Evolutionary conservation across 1,284 basidiomycete genomes (phyloP).

Genomic region (Leccinum subrobustum): DNA sequence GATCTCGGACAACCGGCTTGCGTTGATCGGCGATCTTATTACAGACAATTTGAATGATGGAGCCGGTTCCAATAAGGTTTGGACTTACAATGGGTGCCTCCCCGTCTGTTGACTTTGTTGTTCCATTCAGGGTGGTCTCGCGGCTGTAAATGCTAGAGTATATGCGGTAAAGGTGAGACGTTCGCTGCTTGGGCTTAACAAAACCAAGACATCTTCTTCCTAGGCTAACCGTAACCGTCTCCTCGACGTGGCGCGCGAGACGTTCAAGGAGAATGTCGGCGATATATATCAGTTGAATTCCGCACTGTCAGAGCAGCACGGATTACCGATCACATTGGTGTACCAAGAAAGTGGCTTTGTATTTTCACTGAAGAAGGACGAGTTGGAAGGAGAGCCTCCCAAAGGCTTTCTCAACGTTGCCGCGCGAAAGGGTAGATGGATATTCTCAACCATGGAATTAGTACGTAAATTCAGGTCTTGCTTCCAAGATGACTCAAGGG

Average conservation of each 20-base stretch:
- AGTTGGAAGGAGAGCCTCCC: constrained; percentile 63
- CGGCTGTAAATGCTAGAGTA: constrained; percentile 69
- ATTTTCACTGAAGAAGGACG: constrained; percentile 66
- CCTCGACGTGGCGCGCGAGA: constrained; percentile 90
- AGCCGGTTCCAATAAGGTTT: constrained; percentile 55
- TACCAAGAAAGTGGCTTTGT: constrained; percentile 74
- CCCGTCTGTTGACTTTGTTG: not conserved
- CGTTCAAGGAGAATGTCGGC: constrained; percentile 86
- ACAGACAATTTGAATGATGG: constrained; percentile 72
- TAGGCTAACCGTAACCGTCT: constrained; percentile 78
- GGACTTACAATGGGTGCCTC: not conserved
- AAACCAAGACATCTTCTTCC: not conserved
- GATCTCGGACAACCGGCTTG: constrained; percentile 68
- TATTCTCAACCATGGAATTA: constrained; percentile 80
- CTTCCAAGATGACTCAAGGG: not conserved
- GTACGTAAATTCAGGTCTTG: constrained; percentile 41
- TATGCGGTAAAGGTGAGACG: constrained; percentile 71
- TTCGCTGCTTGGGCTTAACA: not conserved
- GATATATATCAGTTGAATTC: constrained; percentile 76
- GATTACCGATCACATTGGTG: constrained; percentile 60
- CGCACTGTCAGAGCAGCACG: constrained; percentile 57
- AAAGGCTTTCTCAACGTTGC: constrained; percentile 68
- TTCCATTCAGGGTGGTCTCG: constrained; percentile 57
- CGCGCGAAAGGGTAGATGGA: constrained; percentile 65
- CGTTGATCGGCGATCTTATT: constrained; percentile 60